Conservation (phyloP, 306 rosid species). For the Lathyrus tuberosus region DNA sequence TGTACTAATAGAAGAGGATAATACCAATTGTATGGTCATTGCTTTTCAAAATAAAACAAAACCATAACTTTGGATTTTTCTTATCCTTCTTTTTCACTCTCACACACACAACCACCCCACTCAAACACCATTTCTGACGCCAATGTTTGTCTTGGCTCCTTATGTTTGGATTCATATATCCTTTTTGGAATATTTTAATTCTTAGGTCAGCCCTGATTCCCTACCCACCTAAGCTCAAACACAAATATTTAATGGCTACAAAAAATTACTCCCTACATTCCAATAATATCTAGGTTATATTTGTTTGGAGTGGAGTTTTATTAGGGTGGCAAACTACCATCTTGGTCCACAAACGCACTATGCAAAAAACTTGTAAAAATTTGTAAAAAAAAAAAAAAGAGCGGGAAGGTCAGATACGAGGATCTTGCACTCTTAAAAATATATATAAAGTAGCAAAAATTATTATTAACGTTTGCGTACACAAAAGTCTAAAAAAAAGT, state of each 20-base stretch:
- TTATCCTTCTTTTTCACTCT: constrained; percentile 45
- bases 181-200: constrained; percentile 55
- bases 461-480: too few species aligned
- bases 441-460: too few species aligned
- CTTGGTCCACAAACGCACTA: too few species aligned
- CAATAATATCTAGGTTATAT: too few species aligned
- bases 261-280: background rate
- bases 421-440: too few species aligned
- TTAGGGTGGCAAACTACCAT: too few species aligned
- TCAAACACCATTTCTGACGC: constrained; percentile 49
- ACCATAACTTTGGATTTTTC: constrained; percentile 42
- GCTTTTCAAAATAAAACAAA: constrained; percentile 54
- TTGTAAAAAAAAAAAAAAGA: too few species aligned
- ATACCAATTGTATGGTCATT: constrained; percentile 61
- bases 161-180: constrained; percentile 57
- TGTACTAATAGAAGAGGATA: constrained; percentile 61
- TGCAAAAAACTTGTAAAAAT: too few species aligned
- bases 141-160: constrained; percentile 65
- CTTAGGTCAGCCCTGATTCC: constrained; percentile 58
- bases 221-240: constrained; percentile 52
- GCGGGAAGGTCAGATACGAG: too few species aligned
- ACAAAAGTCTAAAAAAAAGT: too few species aligned
- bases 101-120: constrained; percentile 51
- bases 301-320: too few species aligned
- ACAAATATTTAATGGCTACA: constrained; percentile 33